Conservation (phyloP, 225 moss, liverwort and hornwort genomes). For the Physcomitrium patens region DNA sequence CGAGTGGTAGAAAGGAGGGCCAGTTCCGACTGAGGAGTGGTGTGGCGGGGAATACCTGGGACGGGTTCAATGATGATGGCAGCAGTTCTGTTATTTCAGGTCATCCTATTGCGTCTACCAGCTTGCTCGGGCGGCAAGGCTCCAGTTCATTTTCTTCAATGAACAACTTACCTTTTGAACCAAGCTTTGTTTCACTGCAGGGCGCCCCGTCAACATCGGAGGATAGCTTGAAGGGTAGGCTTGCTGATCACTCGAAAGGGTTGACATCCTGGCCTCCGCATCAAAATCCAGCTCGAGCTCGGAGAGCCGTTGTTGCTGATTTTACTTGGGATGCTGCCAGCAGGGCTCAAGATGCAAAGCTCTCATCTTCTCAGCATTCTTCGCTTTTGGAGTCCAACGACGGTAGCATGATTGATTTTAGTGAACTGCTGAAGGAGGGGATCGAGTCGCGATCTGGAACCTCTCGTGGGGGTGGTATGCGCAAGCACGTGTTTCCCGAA, state of each 20-base stretch:
- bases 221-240: neutral
- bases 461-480: slow-evolving; percentile 9
- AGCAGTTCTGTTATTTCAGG: neutral
- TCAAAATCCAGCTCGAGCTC: slow-evolving; percentile 25
- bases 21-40: slow-evolving; percentile 16
- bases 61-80: slow-evolving; percentile 16
- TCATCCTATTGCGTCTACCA: neutral
- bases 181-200: too few species aligned
- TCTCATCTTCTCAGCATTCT: slow-evolving; percentile 18
- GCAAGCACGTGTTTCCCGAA: slow-evolving; percentile 38
- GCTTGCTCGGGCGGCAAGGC: neutral
- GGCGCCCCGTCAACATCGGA: neutral
- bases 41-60: slow-evolving; percentile 18
- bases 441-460: slow-evolving; percentile 18
- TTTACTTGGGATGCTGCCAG: slow-evolving; percentile 28
- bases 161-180: neutral
- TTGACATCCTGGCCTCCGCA: slow-evolving; percentile 37
- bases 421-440: slow-evolving; percentile 16
- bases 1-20: neutral
- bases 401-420: neutral
- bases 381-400: neutral
- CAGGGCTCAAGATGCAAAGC: slow-evolving; percentile 20
- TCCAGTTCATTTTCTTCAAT: neutral
- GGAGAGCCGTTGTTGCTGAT: slow-evolving; percentile 21
- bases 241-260: slow-evolving; percentile 24